Conservation (phyloP, 306 rosid genomes). For the Styphnolobium japonicum region DNA sequence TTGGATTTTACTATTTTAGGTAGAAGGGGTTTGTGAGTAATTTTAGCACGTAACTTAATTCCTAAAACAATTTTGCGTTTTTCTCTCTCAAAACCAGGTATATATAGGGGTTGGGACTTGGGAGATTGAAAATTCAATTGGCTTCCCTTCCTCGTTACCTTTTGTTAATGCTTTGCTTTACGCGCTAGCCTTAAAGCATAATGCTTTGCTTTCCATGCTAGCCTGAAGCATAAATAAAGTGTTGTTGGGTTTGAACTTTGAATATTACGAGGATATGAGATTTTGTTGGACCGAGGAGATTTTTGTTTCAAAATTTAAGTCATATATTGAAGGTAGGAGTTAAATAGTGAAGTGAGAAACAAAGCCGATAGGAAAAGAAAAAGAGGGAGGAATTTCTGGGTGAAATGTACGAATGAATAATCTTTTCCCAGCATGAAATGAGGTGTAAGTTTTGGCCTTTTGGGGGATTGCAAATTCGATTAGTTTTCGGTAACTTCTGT, state of each 20-base stretch:
- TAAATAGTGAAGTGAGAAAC: not conserved
- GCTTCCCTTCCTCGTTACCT: not conserved
- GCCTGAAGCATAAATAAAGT: not conserved
- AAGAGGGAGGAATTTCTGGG: not conserved
- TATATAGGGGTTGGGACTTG: not conserved
- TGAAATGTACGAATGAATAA: not conserved
- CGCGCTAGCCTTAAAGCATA: not conserved
- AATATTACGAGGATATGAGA: not conserved
- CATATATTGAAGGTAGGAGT: not conserved
- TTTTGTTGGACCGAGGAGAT: not conserved
- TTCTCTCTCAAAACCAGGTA: not conserved
- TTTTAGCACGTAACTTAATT: not conserved
- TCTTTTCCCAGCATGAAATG: not conserved
- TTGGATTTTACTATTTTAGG: not conserved
- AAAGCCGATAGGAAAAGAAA: not conserved
- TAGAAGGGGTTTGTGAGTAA: not conserved
- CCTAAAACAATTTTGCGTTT: not conserved
- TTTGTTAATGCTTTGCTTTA: slow-evolving; percentile 3
- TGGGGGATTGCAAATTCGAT: not conserved
- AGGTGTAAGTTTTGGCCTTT: too few species aligned
- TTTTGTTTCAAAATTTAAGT: not conserved
- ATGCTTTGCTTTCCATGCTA: not conserved
- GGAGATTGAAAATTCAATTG: not conserved
- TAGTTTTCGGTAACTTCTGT: not conserved
- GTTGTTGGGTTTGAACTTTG: not conserved